Evolutionary conservation across 306 rosid species (phyloP).

Genomic region (Quillaja saponaria): DNA sequence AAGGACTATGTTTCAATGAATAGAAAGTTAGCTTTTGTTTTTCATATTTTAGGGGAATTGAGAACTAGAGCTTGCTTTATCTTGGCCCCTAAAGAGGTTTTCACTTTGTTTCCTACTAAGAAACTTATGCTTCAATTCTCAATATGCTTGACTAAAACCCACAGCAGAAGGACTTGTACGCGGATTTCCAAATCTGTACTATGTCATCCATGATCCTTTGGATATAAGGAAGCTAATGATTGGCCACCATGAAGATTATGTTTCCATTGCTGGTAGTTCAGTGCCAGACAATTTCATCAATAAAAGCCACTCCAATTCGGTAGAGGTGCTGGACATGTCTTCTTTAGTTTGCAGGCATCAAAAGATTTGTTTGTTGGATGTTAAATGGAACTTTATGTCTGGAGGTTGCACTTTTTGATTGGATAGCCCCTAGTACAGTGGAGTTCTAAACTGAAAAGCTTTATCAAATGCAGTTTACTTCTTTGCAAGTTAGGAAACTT

Average conservation of each 20-base stretch:
- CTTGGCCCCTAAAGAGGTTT: not conserved
- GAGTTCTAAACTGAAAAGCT: constrained; percentile 1
- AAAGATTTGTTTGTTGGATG: constrained; percentile 11
- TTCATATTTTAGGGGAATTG: no score
- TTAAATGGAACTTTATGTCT: constrained; percentile 6
- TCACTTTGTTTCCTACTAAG: no score
- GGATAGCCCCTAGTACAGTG: constrained; percentile 5
- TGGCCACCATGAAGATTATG: constrained; percentile 3
- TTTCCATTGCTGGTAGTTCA: constrained; percentile 13
- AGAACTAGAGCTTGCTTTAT: constrained; percentile 7
- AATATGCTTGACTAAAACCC: constrained; percentile 1
- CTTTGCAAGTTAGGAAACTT: constrained; percentile 7
- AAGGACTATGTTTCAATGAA: no score
- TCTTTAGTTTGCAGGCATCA: not conserved
- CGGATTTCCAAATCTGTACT: no score
- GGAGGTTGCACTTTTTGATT: constrained; percentile 18
- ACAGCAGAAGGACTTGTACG: no score
- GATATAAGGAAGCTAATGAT: constrained; percentile 10
- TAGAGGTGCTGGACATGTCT: not conserved
- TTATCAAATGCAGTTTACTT: constrained; percentile 8
- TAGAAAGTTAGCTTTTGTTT: no score
- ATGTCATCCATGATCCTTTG: constrained; percentile 3
- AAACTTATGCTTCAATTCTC: constrained; percentile 11
- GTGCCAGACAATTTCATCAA: not conserved
- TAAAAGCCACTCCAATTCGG: not conserved